phyloP scores from a whole-genome alignment of 2,329 filamentous ascomycete genomes.

The Microdochium paspali region DNA sequence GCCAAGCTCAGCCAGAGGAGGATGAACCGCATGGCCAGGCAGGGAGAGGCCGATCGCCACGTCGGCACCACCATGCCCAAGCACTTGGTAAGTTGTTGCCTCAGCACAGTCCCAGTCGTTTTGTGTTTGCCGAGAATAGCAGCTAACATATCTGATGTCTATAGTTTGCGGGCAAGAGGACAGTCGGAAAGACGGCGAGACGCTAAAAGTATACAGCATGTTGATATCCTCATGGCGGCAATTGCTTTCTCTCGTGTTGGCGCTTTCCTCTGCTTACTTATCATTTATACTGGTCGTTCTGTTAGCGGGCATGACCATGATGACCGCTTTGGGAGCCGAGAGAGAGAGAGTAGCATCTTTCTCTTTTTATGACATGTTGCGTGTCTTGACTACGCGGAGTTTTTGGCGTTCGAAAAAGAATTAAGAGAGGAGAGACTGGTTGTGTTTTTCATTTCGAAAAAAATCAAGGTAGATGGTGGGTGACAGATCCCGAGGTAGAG shows the following conservation, averaged over 20 bases:
- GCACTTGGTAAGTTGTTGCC: conserved; percentile 71
- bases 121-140: conserved; percentile 1
- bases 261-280: neutral
- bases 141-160: conserved; percentile 20
- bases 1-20: conserved; percentile 90
- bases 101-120: conserved; percentile 1
- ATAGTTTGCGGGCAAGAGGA: conserved; percentile 81
- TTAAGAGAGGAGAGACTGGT: no score
- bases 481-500: no score
- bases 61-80: conserved; percentile 72
- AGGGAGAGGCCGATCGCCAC: conserved; percentile 95
- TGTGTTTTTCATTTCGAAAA: no score
- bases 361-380: no score
- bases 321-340: no score
- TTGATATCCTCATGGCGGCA: neutral
- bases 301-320: neutral
- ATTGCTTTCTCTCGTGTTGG: neutral
- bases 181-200: conserved; percentile 78
- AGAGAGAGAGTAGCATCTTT: no score
- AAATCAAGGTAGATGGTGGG: no score
- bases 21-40: conserved; percentile 96
- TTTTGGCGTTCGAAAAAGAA: no score
- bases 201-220: conserved; percentile 38
- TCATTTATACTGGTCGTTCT: neutral
- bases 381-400: no score